Evolutionary conservation across 495 filamentous ascomycete genomes (phyloP).

Genomic region (Amorphotheca resinae): DNA sequence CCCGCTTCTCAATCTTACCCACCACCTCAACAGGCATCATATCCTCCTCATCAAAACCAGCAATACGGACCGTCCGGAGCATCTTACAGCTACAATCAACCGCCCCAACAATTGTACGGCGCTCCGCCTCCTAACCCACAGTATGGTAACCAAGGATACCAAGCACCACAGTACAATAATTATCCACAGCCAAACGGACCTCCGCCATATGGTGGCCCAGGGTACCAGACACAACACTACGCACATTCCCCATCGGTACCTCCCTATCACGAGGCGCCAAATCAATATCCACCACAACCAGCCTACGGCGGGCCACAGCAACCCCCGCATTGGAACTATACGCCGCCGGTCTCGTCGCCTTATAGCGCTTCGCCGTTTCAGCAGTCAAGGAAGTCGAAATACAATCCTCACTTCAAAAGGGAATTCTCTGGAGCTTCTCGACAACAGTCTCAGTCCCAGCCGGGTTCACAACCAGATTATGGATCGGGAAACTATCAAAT

Average conservation of each 20-base stretch:
- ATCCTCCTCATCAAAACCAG: constrained; percentile 23
- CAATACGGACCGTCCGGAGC: constrained; percentile 16
- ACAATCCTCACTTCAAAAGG: constrained; percentile 1
- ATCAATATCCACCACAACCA: constrained; percentile 2
- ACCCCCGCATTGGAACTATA: constrained; percentile 13
- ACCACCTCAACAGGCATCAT: constrained; percentile 20
- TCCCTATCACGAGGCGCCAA: constrained; percentile 10
- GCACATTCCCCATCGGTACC: constrained; percentile 1
- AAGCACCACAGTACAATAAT: constrained; percentile 14
- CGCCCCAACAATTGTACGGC: constrained; percentile 9
- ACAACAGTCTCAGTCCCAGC: constrained; percentile 11
- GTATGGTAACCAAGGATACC: constrained; percentile 21
- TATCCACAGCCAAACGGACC: constrained; percentile 16
- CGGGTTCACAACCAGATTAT: constrained; percentile 4
- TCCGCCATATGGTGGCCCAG: constrained; percentile 18
- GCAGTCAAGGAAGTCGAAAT: constrained; percentile 1
- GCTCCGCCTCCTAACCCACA: constrained; percentile 17
- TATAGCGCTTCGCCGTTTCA: constrained; percentile 1
- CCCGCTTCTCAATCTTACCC: constrained; percentile 10
- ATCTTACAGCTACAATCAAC: constrained; percentile 9
- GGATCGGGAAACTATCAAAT: constrained; percentile 3
- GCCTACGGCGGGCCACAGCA: constrained; percentile 1
- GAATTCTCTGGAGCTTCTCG: constrained; percentile 5
- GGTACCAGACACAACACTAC: constrained; percentile 9
- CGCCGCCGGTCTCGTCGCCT: not conserved